phyloP scores from a whole-genome alignment of 805 yeast species.

The Metschnikowia bowlesiae region DNA sequence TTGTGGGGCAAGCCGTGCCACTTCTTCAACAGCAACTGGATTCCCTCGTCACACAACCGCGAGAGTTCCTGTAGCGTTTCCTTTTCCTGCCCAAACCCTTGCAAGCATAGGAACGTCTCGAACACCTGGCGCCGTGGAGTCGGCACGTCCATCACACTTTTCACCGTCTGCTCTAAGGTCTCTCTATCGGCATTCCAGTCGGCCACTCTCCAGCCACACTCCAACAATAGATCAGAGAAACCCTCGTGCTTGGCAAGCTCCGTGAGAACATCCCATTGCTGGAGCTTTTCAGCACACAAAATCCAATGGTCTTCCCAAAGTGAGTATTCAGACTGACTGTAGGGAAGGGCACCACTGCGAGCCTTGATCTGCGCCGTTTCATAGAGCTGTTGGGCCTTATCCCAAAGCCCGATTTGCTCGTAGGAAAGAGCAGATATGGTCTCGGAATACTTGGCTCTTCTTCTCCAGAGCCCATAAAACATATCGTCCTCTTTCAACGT shows the following conservation, averaged over 20 bases:
- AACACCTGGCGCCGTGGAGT: constrained; percentile 95
- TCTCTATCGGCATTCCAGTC: constrained; percentile 97
- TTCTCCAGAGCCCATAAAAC: constrained; percentile 97
- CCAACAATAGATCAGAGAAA: constrained; percentile 88
- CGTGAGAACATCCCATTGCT: constrained; percentile 96
- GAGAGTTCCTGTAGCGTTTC: constrained; percentile 83
- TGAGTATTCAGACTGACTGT: constrained; percentile 90
- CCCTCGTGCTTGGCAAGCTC: constrained; percentile 98
- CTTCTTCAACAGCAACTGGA: constrained; percentile 82
- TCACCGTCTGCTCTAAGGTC: constrained; percentile 88
- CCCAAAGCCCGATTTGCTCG: constrained; percentile 95
- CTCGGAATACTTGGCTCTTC: constrained; percentile 90
- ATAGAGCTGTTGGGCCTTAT: constrained; percentile 85
- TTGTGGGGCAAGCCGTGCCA: constrained; percentile 89
- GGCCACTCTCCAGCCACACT: constrained; percentile 99
- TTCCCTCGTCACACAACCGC: constrained; percentile 90
- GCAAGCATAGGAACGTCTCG: constrained; percentile 89
- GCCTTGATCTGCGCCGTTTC: constrained; percentile 97
- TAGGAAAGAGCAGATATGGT: constrained; percentile 89
- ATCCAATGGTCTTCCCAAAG: constrained; percentile 99
- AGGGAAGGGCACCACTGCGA: constrained; percentile 89
- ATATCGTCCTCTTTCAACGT: constrained; percentile 89
- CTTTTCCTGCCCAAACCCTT: constrained; percentile 88
- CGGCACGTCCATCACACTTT: constrained; percentile 97
- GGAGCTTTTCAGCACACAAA: constrained; percentile 90